Base-by-base conservation (phyloP, 306 rosid genomes). In the Vigna hirtella region DNA sequence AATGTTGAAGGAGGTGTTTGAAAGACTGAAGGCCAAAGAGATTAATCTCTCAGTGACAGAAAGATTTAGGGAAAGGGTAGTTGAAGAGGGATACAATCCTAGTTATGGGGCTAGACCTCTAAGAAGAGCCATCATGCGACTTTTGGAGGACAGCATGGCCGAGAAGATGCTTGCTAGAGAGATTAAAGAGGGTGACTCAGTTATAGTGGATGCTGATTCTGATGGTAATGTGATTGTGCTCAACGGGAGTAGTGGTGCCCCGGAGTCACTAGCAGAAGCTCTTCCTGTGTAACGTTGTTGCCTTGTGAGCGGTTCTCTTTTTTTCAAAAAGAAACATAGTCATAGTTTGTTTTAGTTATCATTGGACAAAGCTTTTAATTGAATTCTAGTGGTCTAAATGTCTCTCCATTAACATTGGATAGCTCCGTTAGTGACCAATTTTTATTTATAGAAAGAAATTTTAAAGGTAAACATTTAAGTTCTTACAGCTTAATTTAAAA, bases 81-180 rank as follows among this genome's bases (percentile, higher is more conserved):
- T 94, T 1, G 98, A 94, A 1, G 98, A 91, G 79, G 98, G 98
- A 7, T 94, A 91, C 64, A 90, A 94, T 85, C 98, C 98, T 16
- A 94, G 97, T 84, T 94, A 94, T 58, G 98, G 98, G 15, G 98
- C 98, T n/a, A 89, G 98, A 87, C 98, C 98, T 57, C 79, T 94
- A 43, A 87, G 98, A 87, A 90, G 98, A 83, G 98, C 98, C 55
- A 94, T 94, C 58, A 94, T 94, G 98, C 85, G 97, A 73, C 97
- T 94, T 47, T 84, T 94, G 91, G 98, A 94, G 87, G 97, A 94
- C 83, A 90, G 97, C 87, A 94, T 94, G 98, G 98, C 97, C 3
- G 98, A 94, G 88, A 94, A 94, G 97, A 91, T 94, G 97, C 97
- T 94, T 56, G 87, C 97, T 1, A 84, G 98, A 74, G 98, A 91